Conservation (phyloP, 2,329 filamentous ascomycete genomes). For the Apiospora pterosperma region DNA sequence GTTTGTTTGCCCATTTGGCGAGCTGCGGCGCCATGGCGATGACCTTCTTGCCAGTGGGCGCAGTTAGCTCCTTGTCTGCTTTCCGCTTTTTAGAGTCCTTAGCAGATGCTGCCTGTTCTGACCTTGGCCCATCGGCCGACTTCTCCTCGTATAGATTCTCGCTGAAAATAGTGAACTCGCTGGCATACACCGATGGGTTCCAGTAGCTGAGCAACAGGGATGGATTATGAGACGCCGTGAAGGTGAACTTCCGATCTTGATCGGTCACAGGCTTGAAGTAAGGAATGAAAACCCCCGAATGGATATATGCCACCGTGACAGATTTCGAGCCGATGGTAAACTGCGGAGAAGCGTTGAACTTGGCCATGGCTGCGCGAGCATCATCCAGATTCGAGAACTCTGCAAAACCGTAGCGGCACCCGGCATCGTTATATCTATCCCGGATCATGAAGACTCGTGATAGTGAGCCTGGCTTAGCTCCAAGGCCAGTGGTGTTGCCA, state of each 20-base stretch:
- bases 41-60: constrained; percentile 39
- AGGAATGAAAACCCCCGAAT: constrained; percentile 81
- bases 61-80: constrained; percentile 39
- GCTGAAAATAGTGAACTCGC: constrained; percentile 56
- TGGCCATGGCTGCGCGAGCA: constrained; percentile 68
- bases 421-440: constrained; percentile 67
- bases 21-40: constrained; percentile 62
- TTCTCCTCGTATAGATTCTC: constrained; percentile 40
- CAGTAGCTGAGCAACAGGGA: constrained; percentile 70
- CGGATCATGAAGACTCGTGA: constrained; percentile 74
- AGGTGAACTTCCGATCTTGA: constrained; percentile 61
- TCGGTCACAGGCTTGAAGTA: constrained; percentile 56
- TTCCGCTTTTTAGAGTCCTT: constrained; percentile 39
- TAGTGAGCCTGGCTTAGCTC: constrained; percentile 71
- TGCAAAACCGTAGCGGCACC: constrained; percentile 79
- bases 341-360: constrained; percentile 67
- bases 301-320: constrained; percentile 71
- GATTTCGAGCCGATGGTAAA: constrained; percentile 76
- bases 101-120: constrained; percentile 27
- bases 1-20: constrained; percentile 69
- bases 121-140: constrained; percentile 34
- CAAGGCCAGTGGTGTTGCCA: constrained; percentile 56
- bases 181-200: constrained; percentile 71
- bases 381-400: constrained; percentile 78
- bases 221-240: constrained; percentile 67